Evolutionary conservation across 176 grass and related monocot genomes (phyloP), one percentile per base, ranked within the genome.

Genomic region (Paspalum notatum): DNA sequence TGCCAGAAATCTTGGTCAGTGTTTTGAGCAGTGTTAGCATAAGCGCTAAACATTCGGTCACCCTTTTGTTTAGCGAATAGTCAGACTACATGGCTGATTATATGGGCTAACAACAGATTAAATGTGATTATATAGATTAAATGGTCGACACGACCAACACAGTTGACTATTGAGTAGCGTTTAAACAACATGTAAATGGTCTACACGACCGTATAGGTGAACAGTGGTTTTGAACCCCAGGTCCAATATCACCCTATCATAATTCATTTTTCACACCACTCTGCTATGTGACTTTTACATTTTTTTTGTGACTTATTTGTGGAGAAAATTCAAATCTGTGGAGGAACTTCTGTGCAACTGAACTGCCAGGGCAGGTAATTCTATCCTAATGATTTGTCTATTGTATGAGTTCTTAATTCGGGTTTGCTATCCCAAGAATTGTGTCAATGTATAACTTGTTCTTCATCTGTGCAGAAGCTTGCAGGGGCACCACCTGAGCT

Each of bases 311-410:
- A 46, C 52, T 76, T 53, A 89, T 68, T 66, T 32, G 20, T 75
- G 53, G 85, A 12, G 8, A 24, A 53, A 45, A 77, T 54, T 78
- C 9, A 70, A 79, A 85, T 74, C 75, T 73, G 42, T 88, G 71
- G 83, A 99, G 96, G 93, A 89, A 76, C 62, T 99, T 93, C 88
- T 86, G 80, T 88, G 87, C 71, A 41, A 84, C 58, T 65, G 90
- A 99, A 32, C 22, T 80, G 6, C 45, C 85, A 71, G 90, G 88
- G 5, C 89, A 99, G 96, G 96, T 99, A 93, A 61, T 59, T 64
- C 45, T 41, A 16, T 87, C 64, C 48, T 43, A 8, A 24, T 58
- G 7, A 32, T 74, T 66, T 2, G 2, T 73, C 73, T 66, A 27
- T 58, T 9, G 76, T 89, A 17, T 48, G 68, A 80, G 9, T 61